Evolutionary conservation across 73 alveolate genomes (phyloP).

Genomic region (Uronychia setigera): DNA sequence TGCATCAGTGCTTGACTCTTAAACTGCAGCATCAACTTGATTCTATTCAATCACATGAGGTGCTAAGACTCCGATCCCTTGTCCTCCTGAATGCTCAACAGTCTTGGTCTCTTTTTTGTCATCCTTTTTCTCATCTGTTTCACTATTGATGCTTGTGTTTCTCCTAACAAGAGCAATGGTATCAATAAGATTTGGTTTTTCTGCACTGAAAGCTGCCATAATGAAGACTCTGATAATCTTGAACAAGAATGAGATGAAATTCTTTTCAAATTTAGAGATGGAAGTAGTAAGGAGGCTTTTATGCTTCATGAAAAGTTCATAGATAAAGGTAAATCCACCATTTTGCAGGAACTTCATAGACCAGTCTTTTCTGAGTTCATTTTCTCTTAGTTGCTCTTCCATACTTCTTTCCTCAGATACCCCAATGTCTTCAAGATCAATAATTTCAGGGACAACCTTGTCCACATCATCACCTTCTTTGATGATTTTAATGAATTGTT

Average conservation of each 20-base stretch:
- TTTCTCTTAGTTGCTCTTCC: background rate
- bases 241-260: constrained; percentile 58
- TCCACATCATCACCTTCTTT: constrained; percentile 26
- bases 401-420: background rate
- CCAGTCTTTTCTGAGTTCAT: constrained; percentile 47
- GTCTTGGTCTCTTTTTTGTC: background rate
- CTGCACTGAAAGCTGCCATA: constrained; percentile 64
- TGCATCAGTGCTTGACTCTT: background rate
- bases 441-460: background rate
- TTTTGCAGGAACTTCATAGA: constrained; percentile 37
- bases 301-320: constrained; percentile 33
- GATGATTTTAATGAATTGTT: constrained; percentile 22
- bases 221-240: constrained; percentile 58
- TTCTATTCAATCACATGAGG: no score
- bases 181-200: constrained; percentile 13
- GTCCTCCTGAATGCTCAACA: background rate
- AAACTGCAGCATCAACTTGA: background rate
- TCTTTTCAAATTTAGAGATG: constrained; percentile 37
- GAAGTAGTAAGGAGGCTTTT: constrained; percentile 13
- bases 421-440: constrained; percentile 10
- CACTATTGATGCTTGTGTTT: background rate
- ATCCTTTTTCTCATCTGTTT: background rate
- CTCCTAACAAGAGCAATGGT: constrained; percentile 16
- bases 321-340: constrained; percentile 56
- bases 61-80: background rate